Conservation (phyloP, 164 flowering plant genomes). For the Annona cherimola region DNA sequence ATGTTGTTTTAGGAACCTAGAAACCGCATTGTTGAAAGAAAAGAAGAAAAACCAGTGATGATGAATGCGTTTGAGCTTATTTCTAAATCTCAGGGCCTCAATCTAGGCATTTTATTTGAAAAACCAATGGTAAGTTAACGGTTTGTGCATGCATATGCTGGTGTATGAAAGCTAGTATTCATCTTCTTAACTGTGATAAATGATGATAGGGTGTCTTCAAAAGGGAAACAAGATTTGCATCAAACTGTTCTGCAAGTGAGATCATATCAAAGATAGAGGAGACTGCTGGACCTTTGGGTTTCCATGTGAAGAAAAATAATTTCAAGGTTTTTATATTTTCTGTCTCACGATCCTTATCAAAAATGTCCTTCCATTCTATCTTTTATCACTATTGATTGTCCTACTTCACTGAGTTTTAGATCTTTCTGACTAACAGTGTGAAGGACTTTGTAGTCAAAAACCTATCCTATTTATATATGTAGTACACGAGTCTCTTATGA, state of each 20-base stretch:
- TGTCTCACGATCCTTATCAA: not conserved
- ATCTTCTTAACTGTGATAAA: not conserved
- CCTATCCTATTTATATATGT: not conserved
- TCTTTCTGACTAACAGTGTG: not conserved
- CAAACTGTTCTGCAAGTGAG: constrained; percentile 77
- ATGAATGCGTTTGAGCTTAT: constrained; percentile 98
- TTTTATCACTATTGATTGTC: not conserved
- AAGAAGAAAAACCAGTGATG: constrained; percentile 67
- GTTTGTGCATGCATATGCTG: not conserved
- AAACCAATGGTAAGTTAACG: constrained; percentile 64
- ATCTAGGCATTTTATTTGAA: constrained; percentile 76
- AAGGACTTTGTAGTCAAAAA: not conserved
- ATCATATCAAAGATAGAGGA: constrained; percentile 86
- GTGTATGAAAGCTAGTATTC: not conserved
- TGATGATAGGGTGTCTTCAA: constrained; percentile 69
- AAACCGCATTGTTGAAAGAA: constrained; percentile 82
- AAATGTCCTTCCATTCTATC: not conserved
- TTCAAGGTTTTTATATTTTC: constrained; percentile 50
- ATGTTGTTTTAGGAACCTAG: constrained; percentile 38
- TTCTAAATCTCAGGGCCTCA: constrained; percentile 93
- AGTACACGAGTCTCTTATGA: not conserved
- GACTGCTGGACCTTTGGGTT: constrained; percentile 90
- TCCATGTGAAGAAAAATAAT: constrained; percentile 86
- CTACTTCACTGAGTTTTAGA: not conserved
- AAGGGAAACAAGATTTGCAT: constrained; percentile 90